phyloP scores from a whole-genome alignment of 1,284 basidiomycete genomes.

The Cutaneotrichosporon sp. region DNA sequence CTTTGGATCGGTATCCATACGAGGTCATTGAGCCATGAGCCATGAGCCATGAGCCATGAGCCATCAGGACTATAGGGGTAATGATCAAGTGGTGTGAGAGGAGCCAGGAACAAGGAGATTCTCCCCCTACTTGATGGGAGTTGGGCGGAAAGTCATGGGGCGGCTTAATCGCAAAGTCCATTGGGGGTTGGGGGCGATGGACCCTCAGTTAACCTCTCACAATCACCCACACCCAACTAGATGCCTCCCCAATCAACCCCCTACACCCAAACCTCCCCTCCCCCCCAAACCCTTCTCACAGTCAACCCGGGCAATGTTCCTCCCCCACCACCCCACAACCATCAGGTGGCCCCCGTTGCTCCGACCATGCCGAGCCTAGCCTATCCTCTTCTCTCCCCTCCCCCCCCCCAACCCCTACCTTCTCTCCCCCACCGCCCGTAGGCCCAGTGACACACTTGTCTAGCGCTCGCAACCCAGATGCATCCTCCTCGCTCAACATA shows the following conservation, averaged over 20 bases:
- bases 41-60: no score
- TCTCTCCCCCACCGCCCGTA: not conserved
- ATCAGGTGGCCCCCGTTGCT: not conserved
- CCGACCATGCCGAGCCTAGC: slow-evolving; percentile 1
- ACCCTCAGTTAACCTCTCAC: not conserved
- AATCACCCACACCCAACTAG: not conserved
- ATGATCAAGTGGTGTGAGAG: not conserved
- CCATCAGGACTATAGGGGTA: not conserved
- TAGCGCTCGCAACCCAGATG: not conserved
- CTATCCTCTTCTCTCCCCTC: not conserved
- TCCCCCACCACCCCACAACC: not conserved
- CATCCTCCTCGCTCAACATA: slow-evolving; percentile 7
- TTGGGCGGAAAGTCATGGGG: not conserved
- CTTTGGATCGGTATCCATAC: no score
- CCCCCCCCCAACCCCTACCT: not conserved
- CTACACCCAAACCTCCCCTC: not conserved
- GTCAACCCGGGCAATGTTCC: not conserved
- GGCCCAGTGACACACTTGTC: not conserved
- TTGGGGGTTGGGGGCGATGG: slow-evolving; percentile 8
- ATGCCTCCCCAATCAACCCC: not conserved
- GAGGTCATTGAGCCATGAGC: no score
- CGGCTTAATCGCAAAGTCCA: slow-evolving; percentile 7
- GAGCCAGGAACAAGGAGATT: not conserved
- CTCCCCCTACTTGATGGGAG: not conserved
- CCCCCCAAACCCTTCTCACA: not conserved